phyloP scores from a whole-genome alignment of 768 basidiomycete genomes.

The Podaxis sp. region DNA sequence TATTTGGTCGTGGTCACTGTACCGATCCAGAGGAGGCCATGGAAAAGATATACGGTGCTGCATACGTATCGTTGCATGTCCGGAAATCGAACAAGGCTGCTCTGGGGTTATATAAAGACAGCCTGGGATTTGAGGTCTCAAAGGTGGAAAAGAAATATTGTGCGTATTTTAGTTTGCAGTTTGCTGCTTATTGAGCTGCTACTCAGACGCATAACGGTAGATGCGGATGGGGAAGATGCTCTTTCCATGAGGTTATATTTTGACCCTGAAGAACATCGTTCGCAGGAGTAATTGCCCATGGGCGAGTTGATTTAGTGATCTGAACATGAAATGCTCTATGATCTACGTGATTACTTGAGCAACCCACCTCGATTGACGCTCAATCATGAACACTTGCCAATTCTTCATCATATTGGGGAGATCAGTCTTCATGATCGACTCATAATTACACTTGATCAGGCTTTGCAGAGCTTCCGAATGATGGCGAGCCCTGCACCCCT shows the following conservation, averaged over 20 bases:
- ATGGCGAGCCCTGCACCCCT: background rate
- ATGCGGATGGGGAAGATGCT: slow-evolving; percentile 86
- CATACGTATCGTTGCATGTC: slow-evolving; percentile 86
- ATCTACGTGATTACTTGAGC: background rate
- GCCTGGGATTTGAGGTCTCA: slow-evolving; percentile 84
- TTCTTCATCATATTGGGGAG: too few relatives aligned
- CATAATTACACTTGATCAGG: too few relatives aligned
- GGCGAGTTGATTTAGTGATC: background rate
- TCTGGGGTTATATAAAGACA: slow-evolving; percentile 81
- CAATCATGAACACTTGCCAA: too few relatives aligned
- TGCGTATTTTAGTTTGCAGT: slow-evolving; percentile 34
- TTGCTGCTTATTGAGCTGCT: background rate
- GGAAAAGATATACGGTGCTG: slow-evolving; percentile 79
- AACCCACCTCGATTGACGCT: background rate
- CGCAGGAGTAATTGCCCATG: background rate
- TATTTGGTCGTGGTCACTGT: background rate
- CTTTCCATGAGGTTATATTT: slow-evolving; percentile 66
- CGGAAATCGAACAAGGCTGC: slow-evolving; percentile 95
- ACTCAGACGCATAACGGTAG: slow-evolving; percentile 32
- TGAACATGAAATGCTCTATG: background rate
- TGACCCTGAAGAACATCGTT: background rate
- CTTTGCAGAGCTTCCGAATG: background rate
- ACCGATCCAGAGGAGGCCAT: slow-evolving; percentile 78
- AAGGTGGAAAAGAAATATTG: slow-evolving; percentile 89
- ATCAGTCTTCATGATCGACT: too few relatives aligned